phyloP scores from a whole-genome alignment of 371 early-diverging fungal genomes.

The Syncephalastrum contaminatum region DNA sequence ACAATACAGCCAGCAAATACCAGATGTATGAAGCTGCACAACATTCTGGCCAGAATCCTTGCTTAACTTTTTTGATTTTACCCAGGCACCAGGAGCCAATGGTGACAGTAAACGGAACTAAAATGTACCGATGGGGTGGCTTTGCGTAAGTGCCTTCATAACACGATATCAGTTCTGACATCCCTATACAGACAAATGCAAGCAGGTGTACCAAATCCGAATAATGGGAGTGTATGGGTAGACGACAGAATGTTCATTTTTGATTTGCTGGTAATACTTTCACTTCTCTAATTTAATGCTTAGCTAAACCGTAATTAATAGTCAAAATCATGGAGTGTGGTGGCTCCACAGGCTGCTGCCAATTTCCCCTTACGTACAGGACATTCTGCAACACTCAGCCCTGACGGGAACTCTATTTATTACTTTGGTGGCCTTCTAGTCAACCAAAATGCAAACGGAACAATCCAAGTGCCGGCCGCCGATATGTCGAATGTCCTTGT shows the following conservation, averaged over 20 bases:
- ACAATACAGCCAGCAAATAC: background rate
- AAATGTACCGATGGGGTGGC: background rate
- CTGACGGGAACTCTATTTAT: conserved; percentile 13
- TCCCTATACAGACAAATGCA: no score
- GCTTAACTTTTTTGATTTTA: background rate
- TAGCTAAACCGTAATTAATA: conserved; percentile 2
- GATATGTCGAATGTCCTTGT: no score
- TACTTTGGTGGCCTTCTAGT: conserved; percentile 17
- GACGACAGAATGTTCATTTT: no score
- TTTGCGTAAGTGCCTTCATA: background rate
- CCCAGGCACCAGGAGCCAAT: conserved; percentile 9
- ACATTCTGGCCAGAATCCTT: background rate
- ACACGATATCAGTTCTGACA: background rate
- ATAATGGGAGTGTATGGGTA: no score
- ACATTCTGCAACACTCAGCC: conserved; percentile 14
- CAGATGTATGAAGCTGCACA: background rate
- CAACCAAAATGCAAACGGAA: no score
- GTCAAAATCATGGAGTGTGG: no score
- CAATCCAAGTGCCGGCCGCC: no score
- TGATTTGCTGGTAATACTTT: conserved; percentile 3
- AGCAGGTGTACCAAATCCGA: no score
- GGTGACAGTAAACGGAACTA: conserved; percentile 12
- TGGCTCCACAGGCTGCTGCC: no score
- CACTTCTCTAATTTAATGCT: background rate
- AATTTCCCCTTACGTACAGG: conserved; percentile 1